Evolutionary conservation across 2,329 filamentous ascomycete genomes (phyloP), one percentile per base, ranked within the genome.

Genomic region (Alternaria consortialis): DNA sequence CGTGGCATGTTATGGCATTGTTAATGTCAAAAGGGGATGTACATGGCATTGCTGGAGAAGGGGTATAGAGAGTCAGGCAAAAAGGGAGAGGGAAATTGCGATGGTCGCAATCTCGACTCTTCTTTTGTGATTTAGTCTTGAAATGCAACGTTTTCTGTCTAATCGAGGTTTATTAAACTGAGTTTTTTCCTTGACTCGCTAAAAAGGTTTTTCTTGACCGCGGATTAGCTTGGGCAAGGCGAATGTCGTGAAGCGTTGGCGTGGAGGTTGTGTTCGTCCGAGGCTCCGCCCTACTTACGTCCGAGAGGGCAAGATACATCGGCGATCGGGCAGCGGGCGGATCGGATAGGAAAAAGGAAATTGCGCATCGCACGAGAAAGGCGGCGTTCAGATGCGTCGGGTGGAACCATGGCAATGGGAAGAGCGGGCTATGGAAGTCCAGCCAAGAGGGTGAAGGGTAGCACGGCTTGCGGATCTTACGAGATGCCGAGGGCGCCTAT

Each of bases 401-500:
- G 55, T 34, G 39, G 46, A 34, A 48, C 46, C 31, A 36, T 25
- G 46, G 46, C 46, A 23, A 32, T 48, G 46, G 31, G 17, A 25
- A 48, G n/a, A 46, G 31, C 42, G 42, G 25, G 42, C 13, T 13
- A 5, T 29, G 42, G 42, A 31, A 29, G 42, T 46, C 42, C n/a
- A 17, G 42, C 42, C 42, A 46, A 46, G 42, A 17, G 20, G 39
- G 59, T 47, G n/a, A 29, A 50, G 53, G 37, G 42, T 48, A 43
- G 44, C 44, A 54, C 60, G 63, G 59, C 46, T 36, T 37, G 58
- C 68, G 70, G 70, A 70, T 60, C 53, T 50, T 69, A 44, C 60
- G 51, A 67, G 51, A 53, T 64, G 59, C 70, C 70, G 70, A 60
- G 40, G 69, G 70, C 67, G 70, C 57, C 57, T 67, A 70, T 53